phyloP scores from a whole-genome alignment of 2,329 filamentous ascomycete species.

The Fusarium succisae region DNA sequence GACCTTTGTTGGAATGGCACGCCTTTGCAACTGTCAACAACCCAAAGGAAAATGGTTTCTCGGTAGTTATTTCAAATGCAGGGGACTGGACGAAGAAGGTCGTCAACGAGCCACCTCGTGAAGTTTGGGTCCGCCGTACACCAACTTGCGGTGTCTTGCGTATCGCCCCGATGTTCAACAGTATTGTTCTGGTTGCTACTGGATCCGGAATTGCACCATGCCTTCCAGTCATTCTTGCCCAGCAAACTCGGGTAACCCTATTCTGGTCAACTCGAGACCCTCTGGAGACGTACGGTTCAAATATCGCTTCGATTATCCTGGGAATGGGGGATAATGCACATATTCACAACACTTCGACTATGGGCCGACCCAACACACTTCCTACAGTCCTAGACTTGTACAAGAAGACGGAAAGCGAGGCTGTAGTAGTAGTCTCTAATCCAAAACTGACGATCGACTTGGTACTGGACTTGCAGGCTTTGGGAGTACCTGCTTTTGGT shows the following conservation, averaged over 20 bases:
- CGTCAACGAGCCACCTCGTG: slow-evolving; percentile 65
- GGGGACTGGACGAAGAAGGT: slow-evolving; percentile 71
- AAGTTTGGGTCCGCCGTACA: slow-evolving; percentile 71
- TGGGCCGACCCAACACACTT: slow-evolving; percentile 62
- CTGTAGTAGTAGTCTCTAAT: slow-evolving; percentile 76
- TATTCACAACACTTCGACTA: slow-evolving; percentile 68
- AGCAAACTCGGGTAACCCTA: slow-evolving; percentile 59
- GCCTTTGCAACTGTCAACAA: slow-evolving; percentile 75
- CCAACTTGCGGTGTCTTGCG: slow-evolving; percentile 71
- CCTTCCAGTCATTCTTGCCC: slow-evolving; percentile 59
- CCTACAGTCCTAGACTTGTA: slow-evolving; percentile 56
- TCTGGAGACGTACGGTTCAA: slow-evolving; percentile 64
- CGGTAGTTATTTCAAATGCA: slow-evolving; percentile 71
- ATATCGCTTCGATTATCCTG: slow-evolving; percentile 61
- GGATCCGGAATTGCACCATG: slow-evolving; percentile 74
- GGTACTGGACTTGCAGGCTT: slow-evolving; percentile 70
- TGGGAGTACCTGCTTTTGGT: slow-evolving; percentile 71
- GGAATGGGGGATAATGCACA: slow-evolving; percentile 66
- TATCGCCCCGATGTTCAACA: slow-evolving; percentile 69
- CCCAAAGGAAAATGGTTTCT: slow-evolving; percentile 61
- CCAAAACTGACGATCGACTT: slow-evolving; percentile 68
- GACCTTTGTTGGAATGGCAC: slow-evolving; percentile 73
- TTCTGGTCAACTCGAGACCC: slow-evolving; percentile 71
- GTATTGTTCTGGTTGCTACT: slow-evolving; percentile 71
- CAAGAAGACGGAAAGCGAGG: slow-evolving; percentile 65